A percentile compares a stretch with the other conserved stretches of the same genome.
Conservation (phyloP, 805 yeast genomes). For the Starmerella lactis-condensi region DNA sequence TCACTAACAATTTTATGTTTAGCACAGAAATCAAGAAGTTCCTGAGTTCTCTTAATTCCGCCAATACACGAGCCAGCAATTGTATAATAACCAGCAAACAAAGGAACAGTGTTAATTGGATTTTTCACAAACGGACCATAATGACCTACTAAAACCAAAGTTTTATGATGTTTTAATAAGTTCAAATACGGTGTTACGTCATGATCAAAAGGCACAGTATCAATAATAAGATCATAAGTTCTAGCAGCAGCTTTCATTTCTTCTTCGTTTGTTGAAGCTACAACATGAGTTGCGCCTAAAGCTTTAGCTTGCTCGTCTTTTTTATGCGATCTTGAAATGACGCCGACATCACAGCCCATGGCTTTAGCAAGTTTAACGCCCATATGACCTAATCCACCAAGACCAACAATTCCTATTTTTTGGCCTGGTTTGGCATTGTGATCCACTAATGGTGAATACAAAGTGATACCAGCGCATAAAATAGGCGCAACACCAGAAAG, state of each 20-base stretch:
- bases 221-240: constrained; percentile 35
- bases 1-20: constrained; percentile 41
- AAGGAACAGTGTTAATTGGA: constrained; percentile 31
- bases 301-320: constrained; percentile 38
- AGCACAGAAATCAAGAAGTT: constrained; percentile 47
- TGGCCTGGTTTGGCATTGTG: constrained; percentile 32
- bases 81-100: constrained; percentile 27
- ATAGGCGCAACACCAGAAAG: constrained; percentile 45
- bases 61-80: constrained; percentile 35
- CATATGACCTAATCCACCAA: constrained; percentile 53
- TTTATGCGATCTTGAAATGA: constrained; percentile 33
- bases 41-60: constrained; percentile 46
- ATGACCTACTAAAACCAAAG: constrained; percentile 47
- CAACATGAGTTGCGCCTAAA: constrained; percentile 38
- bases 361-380: constrained; percentile 41
- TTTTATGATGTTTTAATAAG: constrained; percentile 38
- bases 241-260: constrained; percentile 21
- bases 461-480: constrained; percentile 64
- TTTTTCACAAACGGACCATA: constrained; percentile 26
- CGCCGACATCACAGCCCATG: constrained; percentile 42
- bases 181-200: constrained; percentile 32
- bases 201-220: constrained; percentile 33
- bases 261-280: constrained; percentile 31
- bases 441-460: constrained; percentile 41
- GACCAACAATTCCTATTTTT: constrained; percentile 41